Evolutionary conservation across 768 basidiomycete species (phyloP).

Genomic region (Pulveroboletus frians): DNA sequence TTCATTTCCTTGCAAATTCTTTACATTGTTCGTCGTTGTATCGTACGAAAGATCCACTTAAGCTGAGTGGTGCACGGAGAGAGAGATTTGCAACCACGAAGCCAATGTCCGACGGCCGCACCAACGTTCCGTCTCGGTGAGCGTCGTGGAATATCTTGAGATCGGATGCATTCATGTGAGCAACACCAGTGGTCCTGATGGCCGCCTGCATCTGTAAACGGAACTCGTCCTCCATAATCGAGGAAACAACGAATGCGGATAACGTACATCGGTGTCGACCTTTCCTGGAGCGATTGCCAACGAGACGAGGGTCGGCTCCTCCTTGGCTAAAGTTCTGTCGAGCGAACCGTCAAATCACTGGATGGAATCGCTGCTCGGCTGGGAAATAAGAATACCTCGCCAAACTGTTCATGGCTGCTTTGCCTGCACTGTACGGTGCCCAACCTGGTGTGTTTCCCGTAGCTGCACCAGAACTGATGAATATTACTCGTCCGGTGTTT

Average conservation of each 20-base stretch:
- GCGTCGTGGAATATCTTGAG: conserved; percentile 54
- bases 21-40: conserved; percentile 74
- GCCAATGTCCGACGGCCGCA: conserved; percentile 69
- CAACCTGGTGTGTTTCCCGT: conserved; percentile 61
- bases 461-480: conserved; percentile 85
- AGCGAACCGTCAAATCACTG: conserved; percentile 1
- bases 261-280: conserved; percentile 73
- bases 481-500: conserved; percentile 61
- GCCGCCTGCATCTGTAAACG: conserved; percentile 61
- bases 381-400: conserved; percentile 47
- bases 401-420: conserved; percentile 87
- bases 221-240: not conserved
- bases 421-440: conserved; percentile 79
- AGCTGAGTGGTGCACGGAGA: conserved; percentile 51
- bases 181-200: conserved; percentile 47
- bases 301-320: conserved; percentile 70
- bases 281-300: conserved; percentile 84
- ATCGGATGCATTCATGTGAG: conserved; percentile 51
- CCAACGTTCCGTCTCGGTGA: conserved; percentile 61
- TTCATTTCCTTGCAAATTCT: conserved; percentile 40
- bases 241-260: not conserved
- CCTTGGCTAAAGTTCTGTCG: conserved; percentile 72
- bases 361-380: not conserved
- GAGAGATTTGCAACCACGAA: conserved; percentile 75
- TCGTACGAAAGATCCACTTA: conserved; percentile 74